Percentiles rank a stretch among this genome's conserved stretches.
These are phyloP conservation scores for Pseudogymnoascus verrucosus DNA, from an alignment of 2,329 filamentous ascomycete species.

Conservation along the genomic window DNA sequence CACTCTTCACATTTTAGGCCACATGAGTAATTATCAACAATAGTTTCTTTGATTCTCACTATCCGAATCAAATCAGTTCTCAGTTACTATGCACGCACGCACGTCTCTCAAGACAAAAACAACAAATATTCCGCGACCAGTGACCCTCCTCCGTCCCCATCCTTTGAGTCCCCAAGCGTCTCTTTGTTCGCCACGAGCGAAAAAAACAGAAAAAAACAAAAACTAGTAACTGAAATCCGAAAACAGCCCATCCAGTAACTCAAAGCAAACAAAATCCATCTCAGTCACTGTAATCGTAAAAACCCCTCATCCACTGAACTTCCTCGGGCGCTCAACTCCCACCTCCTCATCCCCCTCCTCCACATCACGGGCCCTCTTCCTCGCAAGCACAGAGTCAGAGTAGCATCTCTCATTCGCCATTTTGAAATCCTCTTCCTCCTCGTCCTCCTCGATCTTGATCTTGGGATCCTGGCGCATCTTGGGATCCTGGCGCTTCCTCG, in stretches of 20 bases:
- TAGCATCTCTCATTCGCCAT: neutral
- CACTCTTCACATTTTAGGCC: neutral
- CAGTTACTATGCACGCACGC: neutral
- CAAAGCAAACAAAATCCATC: neutral
- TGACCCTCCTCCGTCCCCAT: too few species aligned
- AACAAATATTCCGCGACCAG: neutral
- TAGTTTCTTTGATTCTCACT: neutral
- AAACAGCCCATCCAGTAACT: neutral
- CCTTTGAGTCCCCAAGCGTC: too few species aligned
- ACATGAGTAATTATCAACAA: too few species aligned
- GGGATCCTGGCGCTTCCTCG: neutral
- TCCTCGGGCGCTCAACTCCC: neutral
- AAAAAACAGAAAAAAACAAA: neutral
- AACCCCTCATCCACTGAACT: neutral
- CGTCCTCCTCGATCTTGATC: neutral
- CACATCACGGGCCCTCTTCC: neutral
- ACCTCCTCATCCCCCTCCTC: neutral
- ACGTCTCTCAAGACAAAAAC: neutral
- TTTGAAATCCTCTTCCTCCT: neutral
- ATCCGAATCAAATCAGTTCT: neutral
- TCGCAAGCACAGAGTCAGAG: neutral
- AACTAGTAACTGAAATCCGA: neutral
- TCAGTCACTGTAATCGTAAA: neutral
- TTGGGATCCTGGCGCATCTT: neutral
- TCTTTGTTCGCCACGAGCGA: too few species aligned